Conservation (phyloP, 805 yeast species). For the Yarrowia alimentaria region DNA sequence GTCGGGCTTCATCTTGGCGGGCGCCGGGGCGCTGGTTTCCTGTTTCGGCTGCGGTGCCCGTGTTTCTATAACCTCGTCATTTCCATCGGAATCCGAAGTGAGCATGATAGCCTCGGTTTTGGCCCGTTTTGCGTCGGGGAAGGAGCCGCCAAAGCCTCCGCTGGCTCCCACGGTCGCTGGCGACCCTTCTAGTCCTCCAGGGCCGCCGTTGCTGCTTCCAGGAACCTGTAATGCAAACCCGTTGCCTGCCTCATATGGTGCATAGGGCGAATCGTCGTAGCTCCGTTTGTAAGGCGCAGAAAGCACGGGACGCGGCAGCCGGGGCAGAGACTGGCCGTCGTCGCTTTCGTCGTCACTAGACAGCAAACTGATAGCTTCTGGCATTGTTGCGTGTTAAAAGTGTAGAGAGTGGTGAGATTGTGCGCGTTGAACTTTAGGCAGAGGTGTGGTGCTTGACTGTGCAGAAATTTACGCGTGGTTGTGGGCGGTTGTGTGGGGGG, state of each 20-base stretch:
- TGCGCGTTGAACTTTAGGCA: no score
- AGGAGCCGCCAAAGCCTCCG: background rate
- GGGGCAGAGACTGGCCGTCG: no score
- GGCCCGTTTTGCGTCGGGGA: background rate
- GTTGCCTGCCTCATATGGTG: no score
- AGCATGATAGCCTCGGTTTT: constrained; percentile 4
- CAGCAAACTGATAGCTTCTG: constrained; percentile 22
- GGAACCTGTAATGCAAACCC: no score
- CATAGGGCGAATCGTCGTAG: background rate
- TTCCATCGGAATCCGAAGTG: constrained; percentile 2
- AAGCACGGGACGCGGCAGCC: no score
- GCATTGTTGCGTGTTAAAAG: background rate
- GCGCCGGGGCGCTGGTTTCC: no score
- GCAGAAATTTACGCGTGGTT: no score
- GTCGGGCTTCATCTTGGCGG: no score
- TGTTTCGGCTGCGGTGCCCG: background rate
- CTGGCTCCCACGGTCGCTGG: background rate
- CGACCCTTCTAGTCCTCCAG: no score
- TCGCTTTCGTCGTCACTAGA: constrained; percentile 20
- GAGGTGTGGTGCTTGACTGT: no score
- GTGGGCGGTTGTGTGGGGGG: no score
- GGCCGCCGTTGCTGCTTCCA: no score
- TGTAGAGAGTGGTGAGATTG: background rate
- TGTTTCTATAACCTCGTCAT: constrained; percentile 8
- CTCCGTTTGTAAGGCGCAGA: background rate